These are phyloP conservation scores for Hippophae rhamnoides DNA, from an alignment of 306 rosid species.

Conservation along the genomic window DNA sequence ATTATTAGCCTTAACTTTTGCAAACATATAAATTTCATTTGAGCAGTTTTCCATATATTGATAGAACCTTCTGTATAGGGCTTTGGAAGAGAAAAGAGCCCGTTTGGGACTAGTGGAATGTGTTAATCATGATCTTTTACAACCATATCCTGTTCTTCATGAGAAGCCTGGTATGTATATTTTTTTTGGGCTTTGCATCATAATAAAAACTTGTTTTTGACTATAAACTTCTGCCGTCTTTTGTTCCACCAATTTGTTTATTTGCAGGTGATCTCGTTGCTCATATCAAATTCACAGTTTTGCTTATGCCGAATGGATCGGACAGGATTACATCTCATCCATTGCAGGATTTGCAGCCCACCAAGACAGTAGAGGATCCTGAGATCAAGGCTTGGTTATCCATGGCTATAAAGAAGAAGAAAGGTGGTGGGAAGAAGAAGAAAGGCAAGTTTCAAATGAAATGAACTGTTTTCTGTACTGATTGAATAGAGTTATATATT, in stretches of 20 bases:
- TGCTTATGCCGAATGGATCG: conserved; percentile 92
- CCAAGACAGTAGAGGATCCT: conserved; percentile 75
- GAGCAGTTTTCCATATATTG: neutral
- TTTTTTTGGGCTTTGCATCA: neutral
- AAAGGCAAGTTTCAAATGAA: conserved; percentile 38
- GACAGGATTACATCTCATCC: conserved; percentile 74
- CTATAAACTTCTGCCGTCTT: neutral
- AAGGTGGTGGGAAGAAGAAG: conserved; percentile 97
- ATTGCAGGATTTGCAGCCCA: conserved; percentile 67
- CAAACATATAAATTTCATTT: neutral
- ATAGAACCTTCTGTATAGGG: conserved; percentile 26
- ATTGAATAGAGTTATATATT: neutral
- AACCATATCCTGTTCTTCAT: conserved; percentile 88
- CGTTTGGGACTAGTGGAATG: conserved; percentile 80
- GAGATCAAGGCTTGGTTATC: conserved; percentile 91
- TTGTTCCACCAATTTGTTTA: neutral
- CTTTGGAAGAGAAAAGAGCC: conserved; percentile 95
- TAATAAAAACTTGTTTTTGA: neutral
- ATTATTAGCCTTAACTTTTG: neutral
- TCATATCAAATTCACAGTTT: conserved; percentile 75
- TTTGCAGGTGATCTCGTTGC: conserved; percentile 81
- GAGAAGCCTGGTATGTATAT: conserved; percentile 68
- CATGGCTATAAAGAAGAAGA: conserved; percentile 79
- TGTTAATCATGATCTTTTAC: conserved; percentile 82
- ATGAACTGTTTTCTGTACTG: neutral